phyloP scores from a whole-genome alignment of 495 filamentous ascomycete genomes.

The Penicillium maclennaniae region DNA sequence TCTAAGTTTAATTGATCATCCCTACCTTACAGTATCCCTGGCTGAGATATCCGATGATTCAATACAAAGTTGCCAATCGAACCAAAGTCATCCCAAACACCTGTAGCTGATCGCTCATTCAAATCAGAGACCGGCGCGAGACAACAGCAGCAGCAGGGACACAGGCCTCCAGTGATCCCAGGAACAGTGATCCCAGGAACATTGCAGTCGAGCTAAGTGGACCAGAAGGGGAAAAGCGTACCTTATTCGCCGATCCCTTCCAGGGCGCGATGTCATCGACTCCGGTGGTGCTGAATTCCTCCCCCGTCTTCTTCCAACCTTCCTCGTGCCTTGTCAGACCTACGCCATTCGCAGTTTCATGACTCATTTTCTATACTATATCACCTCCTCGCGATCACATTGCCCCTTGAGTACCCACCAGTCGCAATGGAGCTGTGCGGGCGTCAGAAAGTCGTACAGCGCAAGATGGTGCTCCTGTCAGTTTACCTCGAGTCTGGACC shows the following conservation, averaged over 20 bases:
- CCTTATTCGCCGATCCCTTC: slow-evolving; percentile 39
- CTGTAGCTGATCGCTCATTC: not conserved
- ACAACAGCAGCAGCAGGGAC: not conserved
- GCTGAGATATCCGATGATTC: not conserved
- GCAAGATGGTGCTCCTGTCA: slow-evolving; percentile 96
- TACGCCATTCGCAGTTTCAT: not conserved
- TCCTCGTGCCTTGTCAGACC: not conserved
- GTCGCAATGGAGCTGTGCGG: slow-evolving; percentile 50
- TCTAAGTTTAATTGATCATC: not conserved
- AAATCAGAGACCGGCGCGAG: slow-evolving; percentile 1
- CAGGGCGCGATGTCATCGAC: slow-evolving; percentile 42
- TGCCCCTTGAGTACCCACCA: slow-evolving; percentile 2
- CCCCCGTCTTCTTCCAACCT: slow-evolving; percentile 13
- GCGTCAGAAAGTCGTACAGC: slow-evolving; percentile 77
- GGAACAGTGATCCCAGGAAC: not conserved
- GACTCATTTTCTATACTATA: not conserved
- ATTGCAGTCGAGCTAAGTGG: slow-evolving; percentile 9
- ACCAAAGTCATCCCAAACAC: not conserved
- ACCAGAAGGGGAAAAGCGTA: slow-evolving; percentile 27
- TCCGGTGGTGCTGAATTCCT: slow-evolving; percentile 31
- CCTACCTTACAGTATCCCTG: not conserved
- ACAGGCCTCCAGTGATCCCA: not conserved
- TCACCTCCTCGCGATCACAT: not conserved
- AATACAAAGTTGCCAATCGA: slow-evolving; percentile 8
- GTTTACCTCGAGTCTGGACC: slow-evolving; percentile 31